phyloP scores from a whole-genome alignment of 1,284 basidiomycete species.

The Sporisorium graminicola region DNA sequence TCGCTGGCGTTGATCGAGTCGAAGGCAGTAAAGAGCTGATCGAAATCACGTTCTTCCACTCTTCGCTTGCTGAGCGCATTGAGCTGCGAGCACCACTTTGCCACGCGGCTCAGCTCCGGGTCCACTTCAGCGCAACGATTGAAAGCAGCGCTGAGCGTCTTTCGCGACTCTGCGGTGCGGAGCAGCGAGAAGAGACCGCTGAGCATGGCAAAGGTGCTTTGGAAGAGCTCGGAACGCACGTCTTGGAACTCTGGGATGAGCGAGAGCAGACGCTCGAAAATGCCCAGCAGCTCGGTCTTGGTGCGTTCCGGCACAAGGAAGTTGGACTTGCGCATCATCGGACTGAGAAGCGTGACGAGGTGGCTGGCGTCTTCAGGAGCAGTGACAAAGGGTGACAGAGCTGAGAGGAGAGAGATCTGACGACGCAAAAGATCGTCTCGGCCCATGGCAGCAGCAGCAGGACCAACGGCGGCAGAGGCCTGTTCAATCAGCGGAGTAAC shows the following conservation, averaged over 20 bases:
- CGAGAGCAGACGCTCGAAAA: constrained; percentile 80
- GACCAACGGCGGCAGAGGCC: constrained; percentile 75
- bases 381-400: constrained; percentile 81
- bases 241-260: constrained; percentile 77
- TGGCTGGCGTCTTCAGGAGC: constrained; percentile 80
- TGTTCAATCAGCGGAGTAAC: constrained; percentile 73
- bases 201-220: constrained; percentile 56
- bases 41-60: constrained; percentile 93
- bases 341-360: constrained; percentile 81
- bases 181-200: constrained; percentile 60
- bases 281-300: constrained; percentile 86
- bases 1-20: constrained; percentile 78
- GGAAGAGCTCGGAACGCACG: constrained; percentile 46
- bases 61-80: constrained; percentile 88
- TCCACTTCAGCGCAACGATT: constrained; percentile 60
- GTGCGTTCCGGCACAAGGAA: constrained; percentile 86
- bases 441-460: constrained; percentile 72
- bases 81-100: constrained; percentile 71
- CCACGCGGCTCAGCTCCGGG: constrained; percentile 40
- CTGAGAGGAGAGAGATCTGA: constrained; percentile 84
- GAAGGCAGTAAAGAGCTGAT: constrained; percentile 84
- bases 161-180: constrained; percentile 50
- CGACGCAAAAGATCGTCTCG: constrained; percentile 83
- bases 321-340: constrained; percentile 82
- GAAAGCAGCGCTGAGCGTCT: constrained; percentile 56